Base-by-base conservation (phyloP, 495 filamentous ascomycete species). In the Trichoderma gamsii region DNA sequence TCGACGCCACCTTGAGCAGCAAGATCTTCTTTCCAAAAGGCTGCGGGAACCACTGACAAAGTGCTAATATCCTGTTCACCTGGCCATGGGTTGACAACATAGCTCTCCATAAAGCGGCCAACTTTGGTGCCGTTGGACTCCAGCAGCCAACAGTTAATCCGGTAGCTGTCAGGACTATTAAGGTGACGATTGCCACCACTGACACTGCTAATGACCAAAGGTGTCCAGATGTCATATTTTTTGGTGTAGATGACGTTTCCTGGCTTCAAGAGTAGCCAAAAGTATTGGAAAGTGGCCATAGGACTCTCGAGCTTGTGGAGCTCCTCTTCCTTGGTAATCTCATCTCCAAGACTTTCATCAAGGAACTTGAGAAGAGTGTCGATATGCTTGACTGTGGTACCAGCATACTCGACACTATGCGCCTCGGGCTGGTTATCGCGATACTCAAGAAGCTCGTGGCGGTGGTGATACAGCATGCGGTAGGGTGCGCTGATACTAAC, bases 321-420 rank as follows among this genome's bases (percentile, higher is more conserved):
- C 12, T 65, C 61, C 52, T 72, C 67, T 66, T 79, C 78, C 21
- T 73, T 76, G 18, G 65, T 71, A 21, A 80, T 71, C 71, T 72
- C 44, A 38, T 72, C 71, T 15, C 70, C 69, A 51, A 72, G 69
- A 5, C 68, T 71, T 21, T 67, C 67, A 32, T 73, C 71, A 46
- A 80, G 69, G 69, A 79, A 80, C 6, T 56, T 65, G 6, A 80
- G 71, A 23, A 80, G 75, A 41, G 79, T 65, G n/a, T 79, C 78
- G 65, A 80, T 77, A 67, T 81, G 78, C 27, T 71, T 72, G 12
- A 66, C 56, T 13, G 75, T 78, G 0, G 73, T 77, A n/a, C 68
- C 68, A 12, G 67, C 70, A 32, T 76, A 79, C 63, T 75, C 77
- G 9, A 65, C 67, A 44, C 74, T 73, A 49, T 80, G 77, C 16